Evolutionary conservation across 2,329 filamentous ascomycete genomes (phyloP).

Genomic region (Xylariales sp.): DNA sequence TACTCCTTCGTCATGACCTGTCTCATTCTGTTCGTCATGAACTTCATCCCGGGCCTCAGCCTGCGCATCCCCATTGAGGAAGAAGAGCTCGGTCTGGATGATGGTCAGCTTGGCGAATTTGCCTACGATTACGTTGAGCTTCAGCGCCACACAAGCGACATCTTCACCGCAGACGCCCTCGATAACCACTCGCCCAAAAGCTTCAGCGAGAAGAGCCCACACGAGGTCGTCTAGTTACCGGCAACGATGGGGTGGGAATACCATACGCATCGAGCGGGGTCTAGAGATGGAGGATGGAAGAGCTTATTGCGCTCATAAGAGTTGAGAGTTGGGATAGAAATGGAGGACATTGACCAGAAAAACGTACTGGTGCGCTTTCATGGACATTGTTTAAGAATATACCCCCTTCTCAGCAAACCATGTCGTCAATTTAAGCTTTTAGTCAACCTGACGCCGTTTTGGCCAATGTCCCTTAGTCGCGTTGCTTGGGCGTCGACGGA

Average conservation of each 20-base stretch:
- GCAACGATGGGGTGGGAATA: not conserved
- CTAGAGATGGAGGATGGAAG: too few relatives aligned
- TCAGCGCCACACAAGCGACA: slow-evolving; percentile 54
- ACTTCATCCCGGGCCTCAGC: slow-evolving; percentile 65
- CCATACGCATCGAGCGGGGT: too few relatives aligned
- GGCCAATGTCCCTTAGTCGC: too few relatives aligned
- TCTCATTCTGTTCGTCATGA: slow-evolving; percentile 65
- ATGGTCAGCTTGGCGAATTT: slow-evolving; percentile 75
- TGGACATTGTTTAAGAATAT: too few relatives aligned
- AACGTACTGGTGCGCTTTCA: too few relatives aligned
- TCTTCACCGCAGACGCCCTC: slow-evolving; percentile 5
- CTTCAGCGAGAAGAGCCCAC: slow-evolving; percentile 22
- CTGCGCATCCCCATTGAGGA: slow-evolving; percentile 63
- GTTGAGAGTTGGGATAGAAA: too few relatives aligned
- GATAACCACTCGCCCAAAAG: slow-evolving; percentile 14
- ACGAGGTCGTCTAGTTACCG: slow-evolving; percentile 14
- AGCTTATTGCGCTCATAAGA: too few relatives aligned
- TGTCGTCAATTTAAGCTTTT: too few relatives aligned
- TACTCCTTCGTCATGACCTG: slow-evolving; percentile 66
- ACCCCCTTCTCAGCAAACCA: too few relatives aligned
- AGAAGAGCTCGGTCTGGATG: slow-evolving; percentile 66
- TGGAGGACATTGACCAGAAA: too few relatives aligned
- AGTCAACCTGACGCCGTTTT: too few relatives aligned
- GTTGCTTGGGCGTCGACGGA: too few relatives aligned
- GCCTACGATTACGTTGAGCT: slow-evolving; percentile 80